Base-by-base conservation (phyloP, 2,329 filamentous ascomycete species). In the Penicillium rolfsii region DNA sequence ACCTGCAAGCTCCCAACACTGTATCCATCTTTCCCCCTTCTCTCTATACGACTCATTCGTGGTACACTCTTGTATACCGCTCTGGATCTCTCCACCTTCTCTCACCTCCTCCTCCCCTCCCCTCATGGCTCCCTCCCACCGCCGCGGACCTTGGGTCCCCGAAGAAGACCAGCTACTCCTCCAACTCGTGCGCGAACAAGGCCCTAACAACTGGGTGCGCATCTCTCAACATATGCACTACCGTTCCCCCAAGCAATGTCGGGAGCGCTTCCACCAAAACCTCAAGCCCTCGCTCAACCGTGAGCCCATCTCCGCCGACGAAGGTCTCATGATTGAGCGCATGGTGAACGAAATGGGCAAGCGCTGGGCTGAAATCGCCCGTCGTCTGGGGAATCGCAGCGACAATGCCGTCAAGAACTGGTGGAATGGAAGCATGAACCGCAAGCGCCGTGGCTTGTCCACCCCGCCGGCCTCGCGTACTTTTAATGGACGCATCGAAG, bases 381-480 rank as follows among this genome's bases (percentile, higher is more conserved):
- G 93, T 67, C 84, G 87, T 49, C 84, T 97, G 22, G 85, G 89
- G 57, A 92, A 92, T 66, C 89, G 93, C 72, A 96, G 93, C 76
- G 93, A 97, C 81, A 97, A 97, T 72, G 90, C 91, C 30, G 91
- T 97, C 65, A 97, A 97, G 85, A 97, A 97, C 77, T 97, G 93
- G 92, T 97, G 91, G 91, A 97, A 97, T 74, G 93, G 93, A 53
- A 91, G 89, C 74, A 90, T 93, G 84, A 97, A 97, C 80, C 87
- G 93, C 71, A 84, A 89, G 71, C 84, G 82, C 71, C 81, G 87
- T 66, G 75, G 81, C 55, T 74, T 79, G 38, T 68, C 71, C 11
- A 70, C 67, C 22, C 64, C 72, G 45, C 70, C 62, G 48, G 79
- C 64, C 58, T 68, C 75, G 56, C 70, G 77, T 68, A 72, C 76